These are phyloP conservation scores for Hanseniaspora gamundiae DNA, from an alignment of 1,139 yeast genomes.

Conservation along the genomic window DNA sequence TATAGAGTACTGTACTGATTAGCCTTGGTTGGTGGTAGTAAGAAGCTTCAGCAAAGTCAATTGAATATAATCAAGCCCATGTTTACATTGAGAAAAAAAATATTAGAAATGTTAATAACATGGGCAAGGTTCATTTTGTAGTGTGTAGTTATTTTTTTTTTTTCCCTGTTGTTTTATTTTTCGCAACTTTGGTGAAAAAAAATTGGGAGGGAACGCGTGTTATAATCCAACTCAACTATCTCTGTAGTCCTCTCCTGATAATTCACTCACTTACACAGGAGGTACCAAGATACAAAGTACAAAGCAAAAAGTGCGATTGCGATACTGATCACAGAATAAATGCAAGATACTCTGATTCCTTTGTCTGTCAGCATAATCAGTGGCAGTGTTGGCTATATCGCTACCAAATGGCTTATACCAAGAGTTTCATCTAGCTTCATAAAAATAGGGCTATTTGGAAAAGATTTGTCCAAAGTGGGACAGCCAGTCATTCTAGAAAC, in stretches of 20 bases:
- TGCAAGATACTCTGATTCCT: not conserved
- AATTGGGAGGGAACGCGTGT: not conserved
- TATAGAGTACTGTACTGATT: too few relatives aligned
- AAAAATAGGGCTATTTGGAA: conserved; percentile 70
- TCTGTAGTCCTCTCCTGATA: too few relatives aligned
- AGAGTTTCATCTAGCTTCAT: conserved; percentile 53
- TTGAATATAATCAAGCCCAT: too few relatives aligned
- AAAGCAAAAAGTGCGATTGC: too few relatives aligned
- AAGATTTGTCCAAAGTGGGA: conserved; percentile 63
- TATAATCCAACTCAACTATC: not conserved
- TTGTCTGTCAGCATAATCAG: not conserved
- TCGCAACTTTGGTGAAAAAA: not conserved
- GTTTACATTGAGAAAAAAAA: too few relatives aligned
- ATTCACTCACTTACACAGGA: too few relatives aligned
- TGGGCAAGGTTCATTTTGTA: not conserved
- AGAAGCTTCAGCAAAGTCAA: too few relatives aligned
- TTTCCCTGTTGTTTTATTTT: not conserved
- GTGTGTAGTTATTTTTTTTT: not conserved
- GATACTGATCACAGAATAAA: too few relatives aligned
- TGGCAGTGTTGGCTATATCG: not conserved
- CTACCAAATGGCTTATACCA: conserved; percentile 40
- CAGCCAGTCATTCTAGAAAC: conserved; percentile 77
- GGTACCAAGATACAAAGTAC: too few relatives aligned
- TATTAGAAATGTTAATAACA: too few relatives aligned
- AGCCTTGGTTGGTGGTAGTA: too few relatives aligned